Evolutionary conservation across 2,329 filamentous ascomycete species (phyloP), one percentile per base, ranked within the genome.

Genomic region (Aspergillus chevalieri): DNA sequence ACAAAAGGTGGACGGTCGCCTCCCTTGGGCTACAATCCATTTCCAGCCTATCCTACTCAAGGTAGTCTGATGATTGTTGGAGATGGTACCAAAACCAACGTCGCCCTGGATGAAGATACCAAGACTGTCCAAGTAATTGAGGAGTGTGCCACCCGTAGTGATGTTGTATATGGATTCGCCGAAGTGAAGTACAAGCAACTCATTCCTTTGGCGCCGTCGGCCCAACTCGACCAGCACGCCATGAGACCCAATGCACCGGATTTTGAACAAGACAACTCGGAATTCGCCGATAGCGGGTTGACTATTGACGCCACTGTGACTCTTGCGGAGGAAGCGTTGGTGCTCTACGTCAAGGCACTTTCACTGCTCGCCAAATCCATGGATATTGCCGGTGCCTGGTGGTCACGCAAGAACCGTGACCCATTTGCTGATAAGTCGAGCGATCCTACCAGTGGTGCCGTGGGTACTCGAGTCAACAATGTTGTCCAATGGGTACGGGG

Each of bases 101-200:
- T 74, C 3, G 78, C 79, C 3, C 72, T 83, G 17, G 90, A 96
- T 55, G 91, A 96, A 63, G 93, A 97, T 64, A 77, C 79, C 14
- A 82, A 81, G 55, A 84, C 87, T 38, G 83, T 92, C 2, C 86
- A 90, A 62, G 80, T 82, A 42, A 90, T 97, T 50, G 92, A 98
- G 67, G 91, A 97, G 60, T 86, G 89, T 56, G 93, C 93, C 1
- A 93, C 90, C 28, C 81, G 91, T 36, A 96, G 91, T 64, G 91
- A 98, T 67, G 93, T 96, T 43, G 91, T 98, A 2, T 98, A 91
- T 66, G 91, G 92, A 3, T 97, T 98, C 69, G 93, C 93, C 5
- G 92, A 98, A 71, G 92, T 98, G 64, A 98, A 98, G 70, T 96
- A 94, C 71, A 93, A 94, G 69, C 93, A 98, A 69, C 79, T 98